Base-by-base conservation (phyloP, 768 basidiomycete species). In the Termitomyces sp. region DNA sequence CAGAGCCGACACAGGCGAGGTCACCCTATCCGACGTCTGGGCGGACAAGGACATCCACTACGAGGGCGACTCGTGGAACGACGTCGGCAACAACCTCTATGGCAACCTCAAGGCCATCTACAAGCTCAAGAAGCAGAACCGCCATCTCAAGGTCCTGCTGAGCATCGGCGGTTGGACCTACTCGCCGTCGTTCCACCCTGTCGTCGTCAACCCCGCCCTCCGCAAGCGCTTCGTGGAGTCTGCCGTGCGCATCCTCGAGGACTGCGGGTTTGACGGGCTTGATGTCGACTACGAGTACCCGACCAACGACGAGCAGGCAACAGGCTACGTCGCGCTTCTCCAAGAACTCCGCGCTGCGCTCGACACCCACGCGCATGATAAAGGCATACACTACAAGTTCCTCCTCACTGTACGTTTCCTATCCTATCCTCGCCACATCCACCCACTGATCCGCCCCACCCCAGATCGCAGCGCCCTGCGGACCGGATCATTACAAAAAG, bases 31-130 rank as follows among this genome's bases (percentile, higher is more conserved):
- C 37, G 97, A 99, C 64, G 69, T 78, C 2, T 98, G 96, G 96
- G 88, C 94, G 0, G 97, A 99, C 76, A 84, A 95, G 66, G 93
- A 98, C 68, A 98, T 98, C 46, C 97, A 98, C 69, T 95, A 96
- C 69, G 86, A 89, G 0, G 91, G 88, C 8, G 97, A 99, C 71
- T 89, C 88, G 4, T 99, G 97, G 97, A 89, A 94, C 63, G 96
- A 98, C 53, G 69, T 68, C 27, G 94, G 94, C 44, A 87, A 79
- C 61, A 97, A 98, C 71, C 82, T 98, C 18, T 98, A 96, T 65
- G 95, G 95, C 53, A 96, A 96, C 71, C 84, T 98, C 74, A 97
- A 96, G 68, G 91, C 90, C 50, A 82, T 98, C 57, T 95, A 94
- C 71, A 81, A 89, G 32, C 78, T 98, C 63, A 98, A 98, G 79